Conservation (phyloP, 2,329 filamentous ascomycete species). For the Cercospora janseana region DNA sequence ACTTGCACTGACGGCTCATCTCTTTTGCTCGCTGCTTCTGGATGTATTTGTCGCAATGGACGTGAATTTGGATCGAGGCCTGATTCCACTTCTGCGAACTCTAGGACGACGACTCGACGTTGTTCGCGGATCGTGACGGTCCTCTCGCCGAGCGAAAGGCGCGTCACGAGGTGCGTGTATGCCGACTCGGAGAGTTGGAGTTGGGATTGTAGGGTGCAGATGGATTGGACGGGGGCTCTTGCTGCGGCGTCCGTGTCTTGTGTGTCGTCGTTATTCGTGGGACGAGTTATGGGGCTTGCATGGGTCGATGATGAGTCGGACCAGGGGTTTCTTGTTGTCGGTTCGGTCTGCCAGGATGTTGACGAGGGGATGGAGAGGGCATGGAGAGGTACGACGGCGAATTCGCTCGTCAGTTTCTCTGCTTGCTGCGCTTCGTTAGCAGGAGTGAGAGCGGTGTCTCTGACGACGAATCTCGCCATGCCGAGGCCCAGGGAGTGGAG, state of each 20-base stretch:
- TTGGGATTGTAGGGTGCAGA: slow-evolving; percentile 7
- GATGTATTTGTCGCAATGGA: not conserved
- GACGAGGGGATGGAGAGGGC: not conserved
- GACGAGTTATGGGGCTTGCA: not conserved
- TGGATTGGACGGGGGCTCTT: not conserved
- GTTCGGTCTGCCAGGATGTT: not conserved
- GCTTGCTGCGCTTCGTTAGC: not conserved
- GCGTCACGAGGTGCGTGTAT: slow-evolving; percentile 3
- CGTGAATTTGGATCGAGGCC: not conserved
- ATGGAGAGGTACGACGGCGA: slow-evolving; percentile 16
- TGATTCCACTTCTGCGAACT: slow-evolving; percentile 10
- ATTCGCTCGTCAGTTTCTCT: slow-evolving; percentile 19
- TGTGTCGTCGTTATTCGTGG: not conserved
- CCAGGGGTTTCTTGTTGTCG: not conserved
- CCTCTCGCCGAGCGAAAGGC: slow-evolving; percentile 10
- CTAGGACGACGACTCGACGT: slow-evolving; percentile 11
- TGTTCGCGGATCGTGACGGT: slow-evolving; percentile 13
- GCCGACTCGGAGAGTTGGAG: slow-evolving; percentile 11
- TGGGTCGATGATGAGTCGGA: not conserved
- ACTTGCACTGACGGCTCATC: not conserved
- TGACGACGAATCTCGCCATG: slow-evolving; percentile 18
- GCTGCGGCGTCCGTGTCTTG: not conserved
- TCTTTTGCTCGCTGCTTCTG: not conserved
- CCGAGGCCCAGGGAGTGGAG: slow-evolving; percentile 23
- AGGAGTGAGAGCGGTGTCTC: not conserved